Evolutionary conservation across 2,329 filamentous ascomycete genomes (phyloP).

Genomic region (Rhynchosporium agropyri): DNA sequence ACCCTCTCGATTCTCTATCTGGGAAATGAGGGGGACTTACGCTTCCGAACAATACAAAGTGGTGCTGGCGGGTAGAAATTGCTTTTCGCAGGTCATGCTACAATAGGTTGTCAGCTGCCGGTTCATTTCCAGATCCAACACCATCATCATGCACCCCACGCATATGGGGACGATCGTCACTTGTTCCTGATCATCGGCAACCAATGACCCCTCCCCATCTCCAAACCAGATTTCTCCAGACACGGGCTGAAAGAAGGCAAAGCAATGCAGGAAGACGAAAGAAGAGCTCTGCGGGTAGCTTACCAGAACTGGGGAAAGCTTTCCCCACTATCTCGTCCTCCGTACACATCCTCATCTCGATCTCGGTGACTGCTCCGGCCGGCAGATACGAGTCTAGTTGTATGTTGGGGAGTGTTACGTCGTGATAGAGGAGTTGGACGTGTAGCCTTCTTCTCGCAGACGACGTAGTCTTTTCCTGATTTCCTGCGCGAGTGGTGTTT

Average conservation of each 20-base stretch:
- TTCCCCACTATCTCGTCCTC: constrained; percentile 54
- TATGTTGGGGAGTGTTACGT: constrained; percentile 33
- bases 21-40: constrained; percentile 48
- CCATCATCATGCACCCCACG: constrained; percentile 8
- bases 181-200: constrained; percentile 11
- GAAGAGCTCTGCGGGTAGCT: constrained; percentile 39
- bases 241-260: constrained; percentile 11
- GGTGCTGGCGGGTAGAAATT: constrained; percentile 62
- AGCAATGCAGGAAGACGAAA: constrained; percentile 15
- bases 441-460: constrained; percentile 32
- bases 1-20: neutral
- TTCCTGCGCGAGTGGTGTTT: constrained; percentile 34
- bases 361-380: constrained; percentile 23
- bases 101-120: constrained; percentile 33
- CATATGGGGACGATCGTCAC: neutral
- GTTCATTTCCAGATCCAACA: constrained; percentile 20
- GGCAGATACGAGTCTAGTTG: constrained; percentile 24
- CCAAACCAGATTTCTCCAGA: neutral
- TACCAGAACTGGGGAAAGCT: constrained; percentile 69
- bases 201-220: neutral
- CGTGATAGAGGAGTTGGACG: constrained; percentile 32
- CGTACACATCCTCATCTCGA: constrained; percentile 32
- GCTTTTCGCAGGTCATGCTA: constrained; percentile 70
- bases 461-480: constrained; percentile 36
- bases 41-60: constrained; percentile 65